Conservation (phyloP, 75 land plant genomes). For the Gnetum montanum region DNA sequence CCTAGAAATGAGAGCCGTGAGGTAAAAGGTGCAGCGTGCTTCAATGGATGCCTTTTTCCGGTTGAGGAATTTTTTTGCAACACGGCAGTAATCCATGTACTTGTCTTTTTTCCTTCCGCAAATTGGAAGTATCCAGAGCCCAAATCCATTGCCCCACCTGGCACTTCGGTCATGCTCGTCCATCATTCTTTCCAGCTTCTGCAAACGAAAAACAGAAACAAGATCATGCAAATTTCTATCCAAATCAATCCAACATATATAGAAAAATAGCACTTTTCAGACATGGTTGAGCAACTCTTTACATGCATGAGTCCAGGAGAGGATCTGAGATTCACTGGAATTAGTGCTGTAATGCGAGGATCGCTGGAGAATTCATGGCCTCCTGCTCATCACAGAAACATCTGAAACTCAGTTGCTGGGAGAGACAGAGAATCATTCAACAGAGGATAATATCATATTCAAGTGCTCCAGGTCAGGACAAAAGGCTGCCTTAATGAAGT, state of each 20-base stretch:
- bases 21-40: slow-evolving; percentile 28
- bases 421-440: too few species aligned
- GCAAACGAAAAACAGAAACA: background rate
- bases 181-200: slow-evolving; percentile 36
- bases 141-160: slow-evolving; percentile 36
- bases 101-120: background rate
- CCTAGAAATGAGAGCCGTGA: slow-evolving; percentile 22
- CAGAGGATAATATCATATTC: too few species aligned
- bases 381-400: too few species aligned
- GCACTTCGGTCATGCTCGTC: slow-evolving; percentile 10
- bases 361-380: background rate
- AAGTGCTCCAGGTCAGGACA: too few species aligned
- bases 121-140: slow-evolving; percentile 22
- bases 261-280: too few species aligned
- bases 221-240: too few species aligned
- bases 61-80: slow-evolving; percentile 30
- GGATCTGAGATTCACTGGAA: slow-evolving; percentile 27
- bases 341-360: slow-evolving; percentile 19
- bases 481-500: too few species aligned
- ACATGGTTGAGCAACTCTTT: too few species aligned
- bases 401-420: too few species aligned
- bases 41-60: slow-evolving; percentile 64
- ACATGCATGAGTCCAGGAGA: slow-evolving; percentile 20
- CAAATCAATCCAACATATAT: too few species aligned
- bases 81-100: slow-evolving; percentile 51